Evolutionary conservation across 2,329 filamentous ascomycete species (phyloP).

Genomic region (Exophiala xenobiotica): DNA sequence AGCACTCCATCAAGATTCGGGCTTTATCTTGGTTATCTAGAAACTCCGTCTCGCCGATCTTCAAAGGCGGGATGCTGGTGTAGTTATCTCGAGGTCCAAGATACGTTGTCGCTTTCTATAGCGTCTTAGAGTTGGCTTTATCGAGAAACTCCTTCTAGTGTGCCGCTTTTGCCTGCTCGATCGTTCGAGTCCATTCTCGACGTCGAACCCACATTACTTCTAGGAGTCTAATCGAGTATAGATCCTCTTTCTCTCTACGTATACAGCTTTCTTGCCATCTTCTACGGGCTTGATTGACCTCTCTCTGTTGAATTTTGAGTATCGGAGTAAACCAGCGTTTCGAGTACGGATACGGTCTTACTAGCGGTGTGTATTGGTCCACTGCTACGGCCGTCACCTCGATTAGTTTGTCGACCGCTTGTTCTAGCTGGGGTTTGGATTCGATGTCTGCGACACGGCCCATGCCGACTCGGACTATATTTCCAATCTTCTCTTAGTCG

Average conservation of each 20-base stretch:
- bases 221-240: conserved; percentile 13
- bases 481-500: conserved; percentile 16
- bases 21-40: conserved; percentile 28
- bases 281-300: conserved; percentile 27
- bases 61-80: conserved; percentile 23
- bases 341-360: conserved; percentile 24
- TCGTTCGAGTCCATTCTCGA: conserved; percentile 27
- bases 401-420: conserved; percentile 4
- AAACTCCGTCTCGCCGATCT: conserved; percentile 17
- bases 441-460: neutral
- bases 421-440: neutral
- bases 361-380: conserved; percentile 17
- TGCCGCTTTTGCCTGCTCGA: conserved; percentile 5
- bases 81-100: conserved; percentile 19
- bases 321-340: conserved; percentile 32
- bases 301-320: conserved; percentile 29
- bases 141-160: conserved; percentile 32
- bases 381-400: conserved; percentile 13
- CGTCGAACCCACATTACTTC: conserved; percentile 6
- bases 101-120: conserved; percentile 28
- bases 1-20: conserved; percentile 22
- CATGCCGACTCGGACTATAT: conserved; percentile 7
- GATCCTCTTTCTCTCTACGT: conserved; percentile 6
- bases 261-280: conserved; percentile 26
- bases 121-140: conserved; percentile 21